phyloP scores from a whole-genome alignment of 2,329 filamentous ascomycete genomes.

The Botrytis hyacinthi region DNA sequence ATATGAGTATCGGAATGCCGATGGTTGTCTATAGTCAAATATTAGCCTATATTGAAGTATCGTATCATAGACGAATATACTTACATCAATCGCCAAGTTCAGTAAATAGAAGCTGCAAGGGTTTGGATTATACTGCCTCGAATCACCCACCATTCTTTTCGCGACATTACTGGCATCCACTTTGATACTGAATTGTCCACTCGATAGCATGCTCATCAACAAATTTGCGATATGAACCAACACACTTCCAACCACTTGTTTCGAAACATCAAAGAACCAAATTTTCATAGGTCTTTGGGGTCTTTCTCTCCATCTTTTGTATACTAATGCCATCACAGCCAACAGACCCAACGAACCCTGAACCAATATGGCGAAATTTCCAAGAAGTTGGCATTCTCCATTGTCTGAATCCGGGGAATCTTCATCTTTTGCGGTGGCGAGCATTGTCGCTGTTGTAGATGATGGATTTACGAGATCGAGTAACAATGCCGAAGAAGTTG shows the following conservation, averaged over 20 bases:
- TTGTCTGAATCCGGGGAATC: conserved; percentile 40
- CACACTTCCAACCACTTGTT: conserved; percentile 92
- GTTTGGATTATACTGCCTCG: conserved; percentile 70
- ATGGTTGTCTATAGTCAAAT: conserved; percentile 70
- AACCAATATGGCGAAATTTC: conserved; percentile 85
- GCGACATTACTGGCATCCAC: conserved; percentile 45
- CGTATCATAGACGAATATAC: conserved; percentile 44
- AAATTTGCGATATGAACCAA: conserved; percentile 91
- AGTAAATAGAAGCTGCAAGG: conserved; percentile 96
- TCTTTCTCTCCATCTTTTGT: conserved; percentile 87
- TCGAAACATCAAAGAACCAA: conserved; percentile 96
- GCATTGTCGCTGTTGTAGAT: conserved; percentile 31
- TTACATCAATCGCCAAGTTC: conserved; percentile 92
- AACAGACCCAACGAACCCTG: conserved; percentile 82
- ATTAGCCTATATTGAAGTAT: conserved; percentile 5
- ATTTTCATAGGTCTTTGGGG: conserved; percentile 92
- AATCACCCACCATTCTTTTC: conserved; percentile 39
- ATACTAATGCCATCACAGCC: conserved; percentile 82
- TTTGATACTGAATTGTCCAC: conserved; percentile 73
- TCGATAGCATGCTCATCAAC: conserved; percentile 94
- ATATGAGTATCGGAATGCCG: conserved; percentile 90
- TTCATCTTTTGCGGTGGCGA: conserved; percentile 7
- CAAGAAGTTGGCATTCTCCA: conserved; percentile 83
- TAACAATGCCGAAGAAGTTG: conserved; percentile 35
- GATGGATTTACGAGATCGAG: conserved; percentile 37